phyloP scores from a whole-genome alignment of 1,284 basidiomycete species.

The Erythrobasidium hasegawianum region DNA sequence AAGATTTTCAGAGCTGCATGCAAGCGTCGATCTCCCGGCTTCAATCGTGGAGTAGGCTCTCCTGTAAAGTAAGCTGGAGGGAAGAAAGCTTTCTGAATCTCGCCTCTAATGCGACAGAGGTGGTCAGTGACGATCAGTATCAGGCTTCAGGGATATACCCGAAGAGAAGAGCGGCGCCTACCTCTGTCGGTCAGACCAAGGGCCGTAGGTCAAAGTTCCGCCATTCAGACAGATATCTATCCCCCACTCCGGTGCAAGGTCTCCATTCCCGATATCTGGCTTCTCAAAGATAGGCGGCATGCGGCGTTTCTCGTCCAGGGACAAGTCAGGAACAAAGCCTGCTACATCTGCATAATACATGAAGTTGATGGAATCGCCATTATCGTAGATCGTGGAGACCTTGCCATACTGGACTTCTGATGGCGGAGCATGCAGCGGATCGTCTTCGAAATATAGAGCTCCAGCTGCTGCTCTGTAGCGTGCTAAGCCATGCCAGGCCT shows the following conservation, averaged over 20 bases:
- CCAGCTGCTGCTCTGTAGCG: conserved; percentile 50
- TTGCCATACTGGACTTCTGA: conserved; percentile 70
- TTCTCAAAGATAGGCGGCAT: conserved; percentile 39
- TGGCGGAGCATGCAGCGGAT: not conserved
- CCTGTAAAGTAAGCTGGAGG: conserved; percentile 69
- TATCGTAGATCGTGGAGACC: conserved; percentile 74
- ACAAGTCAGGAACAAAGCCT: conserved; percentile 42
- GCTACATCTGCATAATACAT: conserved; percentile 73
- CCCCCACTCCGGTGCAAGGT: conserved; percentile 84
- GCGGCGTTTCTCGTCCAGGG: conserved; percentile 37
- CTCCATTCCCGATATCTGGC: conserved; percentile 79
- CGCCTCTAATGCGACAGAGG: conserved; percentile 56
- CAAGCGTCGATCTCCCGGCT: conserved; percentile 71
- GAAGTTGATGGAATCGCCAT: conserved; percentile 60
- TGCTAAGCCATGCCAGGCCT: conserved; percentile 52
- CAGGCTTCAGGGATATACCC: not conserved
- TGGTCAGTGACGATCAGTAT: not conserved
- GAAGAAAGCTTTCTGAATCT: conserved; percentile 75
- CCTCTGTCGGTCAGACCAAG: conserved; percentile 91
- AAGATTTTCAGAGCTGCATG: conserved; percentile 76
- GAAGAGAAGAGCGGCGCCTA: conserved; percentile 47
- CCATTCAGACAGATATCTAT: conserved; percentile 73
- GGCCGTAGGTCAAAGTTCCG: conserved; percentile 75
- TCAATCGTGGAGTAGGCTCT: conserved; percentile 58
- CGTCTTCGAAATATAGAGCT: conserved; percentile 27